Evolutionary conservation across 495 filamentous ascomycete genomes (phyloP).

Genomic region (Penicillium ucsense): DNA sequence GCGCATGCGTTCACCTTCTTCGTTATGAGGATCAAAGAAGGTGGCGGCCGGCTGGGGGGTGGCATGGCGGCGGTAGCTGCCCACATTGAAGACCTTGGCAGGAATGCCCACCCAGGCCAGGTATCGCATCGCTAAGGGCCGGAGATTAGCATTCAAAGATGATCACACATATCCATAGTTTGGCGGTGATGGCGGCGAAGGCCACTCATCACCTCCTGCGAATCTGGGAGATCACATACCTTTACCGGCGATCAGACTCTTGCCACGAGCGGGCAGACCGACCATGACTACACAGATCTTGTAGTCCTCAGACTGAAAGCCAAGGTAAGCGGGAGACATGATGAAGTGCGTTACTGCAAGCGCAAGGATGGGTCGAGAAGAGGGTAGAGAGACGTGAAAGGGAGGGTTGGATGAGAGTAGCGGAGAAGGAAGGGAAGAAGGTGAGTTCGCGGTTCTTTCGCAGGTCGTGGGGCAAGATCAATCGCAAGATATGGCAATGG

Average conservation of each 20-base stretch:
- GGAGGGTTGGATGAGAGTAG: not conserved
- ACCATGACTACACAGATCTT: conserved; percentile 99
- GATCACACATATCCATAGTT: not conserved
- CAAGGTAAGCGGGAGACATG: conserved; percentile 7
- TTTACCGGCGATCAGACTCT: conserved; percentile 95
- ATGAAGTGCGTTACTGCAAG: not conserved
- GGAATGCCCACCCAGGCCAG: conserved; percentile 91
- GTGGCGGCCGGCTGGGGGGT: conserved; percentile 79
- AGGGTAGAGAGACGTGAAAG: not conserved
- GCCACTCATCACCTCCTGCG: not conserved
- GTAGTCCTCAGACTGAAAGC: conserved; percentile 78
- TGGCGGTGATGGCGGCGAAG: not conserved
- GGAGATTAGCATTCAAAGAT: too few species aligned
- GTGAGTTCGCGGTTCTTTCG: too few species aligned
- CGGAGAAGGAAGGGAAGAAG: not conserved
- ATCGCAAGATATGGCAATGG: too few species aligned
- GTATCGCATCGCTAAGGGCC: conserved; percentile 71
- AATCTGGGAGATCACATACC: conserved; percentile 38
- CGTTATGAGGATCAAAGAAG: conserved; percentile 86
- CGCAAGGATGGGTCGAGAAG: not conserved
- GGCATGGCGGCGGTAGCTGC: conserved; percentile 77
- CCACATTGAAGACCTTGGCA: conserved; percentile 92
- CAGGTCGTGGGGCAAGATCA: too few species aligned
- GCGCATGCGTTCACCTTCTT: conserved; percentile 81
- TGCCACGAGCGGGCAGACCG: conserved; percentile 86